Evolutionary conservation across 176 grass and related monocot genomes (phyloP).

Genomic region (Musa itinerans): DNA sequence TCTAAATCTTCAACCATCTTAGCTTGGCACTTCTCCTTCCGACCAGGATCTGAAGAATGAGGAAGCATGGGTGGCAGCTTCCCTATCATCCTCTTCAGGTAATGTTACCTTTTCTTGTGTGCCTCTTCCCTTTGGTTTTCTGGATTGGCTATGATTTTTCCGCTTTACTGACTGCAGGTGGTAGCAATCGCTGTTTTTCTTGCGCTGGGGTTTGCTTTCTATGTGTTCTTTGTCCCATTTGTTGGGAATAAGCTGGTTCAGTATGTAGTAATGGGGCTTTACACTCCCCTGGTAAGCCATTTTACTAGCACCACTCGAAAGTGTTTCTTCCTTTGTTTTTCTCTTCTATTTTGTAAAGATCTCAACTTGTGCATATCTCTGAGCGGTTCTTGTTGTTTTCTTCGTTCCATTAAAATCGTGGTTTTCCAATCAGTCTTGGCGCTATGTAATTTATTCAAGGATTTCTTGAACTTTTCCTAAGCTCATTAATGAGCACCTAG

Average conservation of each 20-base stretch:
- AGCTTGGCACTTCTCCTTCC: background rate
- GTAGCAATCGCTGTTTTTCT: conserved; percentile 92
- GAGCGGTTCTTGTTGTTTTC: background rate
- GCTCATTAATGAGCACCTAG: background rate
- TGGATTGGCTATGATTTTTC: conserved; percentile 7
- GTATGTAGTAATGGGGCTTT: conserved; percentile 58
- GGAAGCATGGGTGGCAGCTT: conserved; percentile 97
- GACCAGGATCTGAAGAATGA: conserved; percentile 34
- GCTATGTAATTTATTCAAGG: background rate
- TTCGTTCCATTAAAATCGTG: background rate
- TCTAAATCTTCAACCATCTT: conserved; percentile 1
- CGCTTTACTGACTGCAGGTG: conserved; percentile 40
- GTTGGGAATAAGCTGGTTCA: conserved; percentile 54
- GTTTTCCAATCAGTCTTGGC: background rate
- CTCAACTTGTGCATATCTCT: background rate
- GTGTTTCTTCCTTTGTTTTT: background rate
- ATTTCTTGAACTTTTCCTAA: background rate
- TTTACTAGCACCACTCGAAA: background rate
- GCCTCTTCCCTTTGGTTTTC: background rate
- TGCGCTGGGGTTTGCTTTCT: conserved; percentile 89
- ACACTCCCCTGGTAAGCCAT: conserved; percentile 74
- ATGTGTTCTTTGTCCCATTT: conserved; percentile 93
- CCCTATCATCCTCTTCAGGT: conserved; percentile 98
- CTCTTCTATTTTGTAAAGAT: background rate
- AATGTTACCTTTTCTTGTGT: background rate